Conservation (phyloP, 306 rosid species). For the Quercus robur region DNA sequence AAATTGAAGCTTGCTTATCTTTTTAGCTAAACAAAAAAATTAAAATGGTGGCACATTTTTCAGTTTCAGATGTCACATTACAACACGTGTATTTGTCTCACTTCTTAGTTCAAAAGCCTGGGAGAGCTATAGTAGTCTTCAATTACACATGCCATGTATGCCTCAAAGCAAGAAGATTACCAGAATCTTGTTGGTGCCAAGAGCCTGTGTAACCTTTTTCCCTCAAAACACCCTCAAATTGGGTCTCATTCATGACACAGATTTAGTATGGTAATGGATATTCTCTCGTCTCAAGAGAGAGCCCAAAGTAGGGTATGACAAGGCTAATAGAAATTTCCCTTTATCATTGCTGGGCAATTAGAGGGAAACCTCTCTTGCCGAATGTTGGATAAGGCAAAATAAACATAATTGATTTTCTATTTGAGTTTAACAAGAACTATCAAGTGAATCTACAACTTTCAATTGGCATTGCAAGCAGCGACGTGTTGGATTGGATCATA, state of each 20-base stretch:
- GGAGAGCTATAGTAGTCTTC: too few relatives aligned
- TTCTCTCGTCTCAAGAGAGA: background rate
- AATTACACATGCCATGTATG: too few relatives aligned
- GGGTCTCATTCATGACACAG: background rate
- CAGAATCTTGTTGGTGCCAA: background rate
- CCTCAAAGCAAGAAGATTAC: too few relatives aligned
- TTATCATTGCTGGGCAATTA: background rate
- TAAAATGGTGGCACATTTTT: too few relatives aligned
- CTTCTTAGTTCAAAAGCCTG: too few relatives aligned
- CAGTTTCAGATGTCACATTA: too few relatives aligned
- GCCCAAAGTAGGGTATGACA: too few relatives aligned
- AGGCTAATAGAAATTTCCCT: background rate
- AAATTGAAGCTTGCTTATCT: too few relatives aligned
- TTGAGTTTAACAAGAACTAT: background rate
- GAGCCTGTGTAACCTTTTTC: too few relatives aligned
- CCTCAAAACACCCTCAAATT: background rate
- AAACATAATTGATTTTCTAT: background rate
- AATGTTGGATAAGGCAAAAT: background rate
- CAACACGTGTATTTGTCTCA: background rate
- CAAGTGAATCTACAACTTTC: conserved; percentile 59
- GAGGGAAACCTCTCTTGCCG: background rate
- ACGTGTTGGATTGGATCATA: background rate
- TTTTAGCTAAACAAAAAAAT: too few relatives aligned
- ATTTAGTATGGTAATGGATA: background rate
- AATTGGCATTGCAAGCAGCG: conserved; percentile 21